These are phyloP conservation scores for Melastoma candidum DNA, from an alignment of 441 rosid genomes.

Conservation along the genomic window DNA sequence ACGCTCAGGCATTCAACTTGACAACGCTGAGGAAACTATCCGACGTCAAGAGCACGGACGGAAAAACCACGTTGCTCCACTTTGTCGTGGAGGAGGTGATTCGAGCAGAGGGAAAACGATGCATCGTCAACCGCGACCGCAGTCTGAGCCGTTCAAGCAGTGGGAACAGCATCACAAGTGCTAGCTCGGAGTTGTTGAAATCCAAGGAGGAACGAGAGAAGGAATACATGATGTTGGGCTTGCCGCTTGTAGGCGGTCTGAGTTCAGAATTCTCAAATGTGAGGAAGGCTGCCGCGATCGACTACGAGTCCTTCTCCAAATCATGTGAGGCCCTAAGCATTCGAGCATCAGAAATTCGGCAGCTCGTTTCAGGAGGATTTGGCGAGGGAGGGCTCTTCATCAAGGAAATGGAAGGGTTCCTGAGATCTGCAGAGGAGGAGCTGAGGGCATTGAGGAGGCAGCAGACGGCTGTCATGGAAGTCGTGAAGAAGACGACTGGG, in stretches of 20 bases:
- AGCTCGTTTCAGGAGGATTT: neutral
- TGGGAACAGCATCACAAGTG: neutral
- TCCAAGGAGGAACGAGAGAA: constrained; percentile 6
- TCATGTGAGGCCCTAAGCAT: neutral
- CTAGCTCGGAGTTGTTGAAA: neutral
- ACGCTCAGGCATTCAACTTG: constrained; percentile 16
- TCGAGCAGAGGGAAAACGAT: constrained; percentile 11
- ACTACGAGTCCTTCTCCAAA: constrained; percentile 10
- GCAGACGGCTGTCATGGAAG: constrained; percentile 2
- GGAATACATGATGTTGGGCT: constrained; percentile 16
- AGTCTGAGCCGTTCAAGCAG: too few species aligned
- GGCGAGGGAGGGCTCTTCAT: neutral
- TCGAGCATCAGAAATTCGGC: constrained; percentile 4
- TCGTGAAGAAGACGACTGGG: constrained; percentile 16
- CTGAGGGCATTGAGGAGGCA: neutral
- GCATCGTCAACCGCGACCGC: neutral
- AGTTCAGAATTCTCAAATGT: constrained; percentile 15
- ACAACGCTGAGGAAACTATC: constrained; percentile 15
- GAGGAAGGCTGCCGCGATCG: constrained; percentile 12
- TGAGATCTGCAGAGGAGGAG: constrained; percentile 7
- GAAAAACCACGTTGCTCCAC: constrained; percentile 16
- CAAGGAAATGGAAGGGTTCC: constrained; percentile 8
- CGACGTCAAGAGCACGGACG: constrained; percentile 18
- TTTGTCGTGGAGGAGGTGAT: constrained; percentile 17
- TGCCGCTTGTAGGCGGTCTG: constrained; percentile 12